Base-by-base conservation (phyloP, 164 flowering plant genomes). In the Saururus chinensis region DNA sequence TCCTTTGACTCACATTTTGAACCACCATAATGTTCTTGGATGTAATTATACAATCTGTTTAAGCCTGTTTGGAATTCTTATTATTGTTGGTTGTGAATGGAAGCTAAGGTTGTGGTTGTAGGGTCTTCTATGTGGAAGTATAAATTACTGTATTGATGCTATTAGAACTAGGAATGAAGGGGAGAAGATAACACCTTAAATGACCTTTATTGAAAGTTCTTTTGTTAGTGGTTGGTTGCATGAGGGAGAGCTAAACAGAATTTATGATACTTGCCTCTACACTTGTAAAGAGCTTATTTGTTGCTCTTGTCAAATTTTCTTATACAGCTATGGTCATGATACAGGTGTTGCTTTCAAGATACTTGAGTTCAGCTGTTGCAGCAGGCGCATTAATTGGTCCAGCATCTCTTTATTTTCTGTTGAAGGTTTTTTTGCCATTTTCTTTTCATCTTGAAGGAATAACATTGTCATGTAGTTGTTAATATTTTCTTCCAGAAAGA, bases 331-430 rank as follows among this genome's bases (percentile, higher is more conserved):
- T 45, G 4, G 14, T 45, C 49, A 8, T 19, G 57, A 19, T 76
- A 87, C 89, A 93, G 99, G 70, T 93, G 61, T 75, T 93, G 81
- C 87, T 93, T 56, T 85, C 97, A 52, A 75, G 81, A 63, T 70
- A 81, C 55, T 61, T 90, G 69, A 66, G 71, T 69, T 74, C 87
- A 22, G 40, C 74, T 19, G 60, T 90, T 72, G 95, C 93, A 21
- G 70, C 91, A 48, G 92, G 97, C 52, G 97, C 99, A 61, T 77
- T 93, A 55, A 48, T 79, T 40, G 60, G 88, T 71, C 99, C 97
- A 22, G 58, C 95, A 53, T 90, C 99, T 13, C 64, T 86, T 40
- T 93, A 93, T 79, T 88, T 88, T 68, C 42, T 84, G 22, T 80
- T 88, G 53, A 82, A 92, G 98, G 98, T 89, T 54, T 9, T 41